Percentiles rank a stretch among this genome's conserved stretches.
Evolutionary conservation across 441 rosid genomes (phyloP).

Genomic region (Jatropha podagrica): DNA sequence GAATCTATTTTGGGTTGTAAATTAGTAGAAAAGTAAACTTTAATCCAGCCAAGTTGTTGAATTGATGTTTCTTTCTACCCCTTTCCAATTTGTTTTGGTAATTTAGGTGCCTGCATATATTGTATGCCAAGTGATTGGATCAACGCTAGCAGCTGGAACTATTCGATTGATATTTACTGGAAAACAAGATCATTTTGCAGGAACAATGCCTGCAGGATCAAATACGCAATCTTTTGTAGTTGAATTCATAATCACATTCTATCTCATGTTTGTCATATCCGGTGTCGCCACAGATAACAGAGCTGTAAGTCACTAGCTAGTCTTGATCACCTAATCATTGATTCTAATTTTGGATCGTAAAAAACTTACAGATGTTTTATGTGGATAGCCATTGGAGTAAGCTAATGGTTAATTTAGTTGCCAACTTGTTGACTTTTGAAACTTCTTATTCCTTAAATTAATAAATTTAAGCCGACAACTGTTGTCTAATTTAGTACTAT

Average conservation of each 20-base stretch:
- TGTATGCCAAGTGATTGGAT: conserved; percentile 61
- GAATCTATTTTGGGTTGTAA: neutral
- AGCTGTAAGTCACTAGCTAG: conserved; percentile 52
- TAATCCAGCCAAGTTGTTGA: neutral
- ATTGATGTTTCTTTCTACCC: neutral
- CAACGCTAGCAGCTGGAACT: conserved; percentile 79
- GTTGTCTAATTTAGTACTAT: too few relatives aligned
- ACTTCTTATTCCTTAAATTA: neutral
- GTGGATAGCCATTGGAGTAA: neutral
- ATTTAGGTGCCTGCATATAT: conserved; percentile 74
- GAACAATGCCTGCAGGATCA: conserved; percentile 74
- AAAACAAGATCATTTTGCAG: conserved; percentile 55
- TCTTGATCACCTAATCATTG: neutral
- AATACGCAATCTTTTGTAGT: conserved; percentile 65
- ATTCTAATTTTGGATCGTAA: neutral
- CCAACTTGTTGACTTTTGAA: conserved; percentile 16
- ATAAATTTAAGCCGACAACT: too few relatives aligned
- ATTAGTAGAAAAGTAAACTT: neutral
- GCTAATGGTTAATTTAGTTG: conserved; percentile 9
- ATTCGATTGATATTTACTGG: conserved; percentile 65
- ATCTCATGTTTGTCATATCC: conserved; percentile 80
- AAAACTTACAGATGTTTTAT: neutral
- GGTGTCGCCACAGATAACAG: conserved; percentile 92
- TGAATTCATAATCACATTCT: conserved; percentile 94
- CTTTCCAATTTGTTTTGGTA: neutral